Evolutionary conservation across 768 basidiomycete genomes (phyloP).

Genomic region (Holtermanniella nyarrowii): DNA sequence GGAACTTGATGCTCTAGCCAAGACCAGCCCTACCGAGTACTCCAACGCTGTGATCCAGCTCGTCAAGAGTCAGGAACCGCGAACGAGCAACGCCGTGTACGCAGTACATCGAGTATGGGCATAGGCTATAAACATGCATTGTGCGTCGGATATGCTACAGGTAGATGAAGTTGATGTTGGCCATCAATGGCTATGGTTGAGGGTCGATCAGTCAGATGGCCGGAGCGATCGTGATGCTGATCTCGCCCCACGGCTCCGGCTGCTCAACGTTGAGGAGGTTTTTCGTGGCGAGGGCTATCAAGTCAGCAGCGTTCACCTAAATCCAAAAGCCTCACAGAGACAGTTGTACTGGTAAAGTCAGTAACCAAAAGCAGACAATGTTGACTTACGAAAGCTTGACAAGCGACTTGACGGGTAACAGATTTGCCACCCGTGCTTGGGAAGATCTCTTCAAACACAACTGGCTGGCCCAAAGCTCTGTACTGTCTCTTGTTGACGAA

Average conservation of each 20-base stretch:
- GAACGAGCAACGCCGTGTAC: no score
- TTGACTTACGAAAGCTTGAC: conserved; percentile 26
- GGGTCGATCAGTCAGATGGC: background rate
- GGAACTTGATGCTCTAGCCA: no score
- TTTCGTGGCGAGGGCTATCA: conserved; percentile 28
- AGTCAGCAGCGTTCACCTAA: background rate
- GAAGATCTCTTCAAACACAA: conserved; percentile 19
- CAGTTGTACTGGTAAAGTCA: conserved; percentile 22
- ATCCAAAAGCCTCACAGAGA: conserved; percentile 20
- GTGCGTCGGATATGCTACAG: background rate
- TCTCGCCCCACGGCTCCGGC: conserved; percentile 10
- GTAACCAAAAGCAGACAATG: background rate
- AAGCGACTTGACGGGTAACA: conserved; percentile 14
- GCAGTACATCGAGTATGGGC: no score
- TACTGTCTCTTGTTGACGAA: conserved; percentile 14
- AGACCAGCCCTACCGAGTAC: no score
- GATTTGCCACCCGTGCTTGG: conserved; percentile 4
- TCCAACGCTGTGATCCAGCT: no score
- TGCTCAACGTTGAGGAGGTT: conserved; percentile 23
- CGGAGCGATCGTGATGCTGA: conserved; percentile 9
- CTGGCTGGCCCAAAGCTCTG: conserved; percentile 3
- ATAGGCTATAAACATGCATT: background rate
- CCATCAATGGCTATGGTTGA: no score
- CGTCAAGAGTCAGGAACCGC: no score
- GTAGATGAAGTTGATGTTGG: background rate